phyloP scores from a whole-genome alignment of 495 filamentous ascomycete genomes.

The Daldinia caldariorum region DNA sequence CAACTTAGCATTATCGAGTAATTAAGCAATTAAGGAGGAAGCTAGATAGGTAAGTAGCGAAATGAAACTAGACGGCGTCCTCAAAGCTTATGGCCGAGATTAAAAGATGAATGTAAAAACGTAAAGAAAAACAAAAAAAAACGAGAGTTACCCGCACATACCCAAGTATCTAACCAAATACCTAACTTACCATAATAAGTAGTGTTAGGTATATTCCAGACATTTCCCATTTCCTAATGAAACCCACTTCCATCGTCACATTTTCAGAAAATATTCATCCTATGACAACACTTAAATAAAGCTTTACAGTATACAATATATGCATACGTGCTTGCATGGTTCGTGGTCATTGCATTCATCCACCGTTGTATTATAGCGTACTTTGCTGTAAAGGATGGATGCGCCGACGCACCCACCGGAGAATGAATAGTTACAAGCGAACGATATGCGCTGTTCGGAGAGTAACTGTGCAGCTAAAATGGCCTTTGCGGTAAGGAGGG shows the following conservation, averaged over 20 bases:
- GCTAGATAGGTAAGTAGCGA: not conserved
- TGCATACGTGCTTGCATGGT: not conserved
- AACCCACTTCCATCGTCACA: constrained; percentile 20
- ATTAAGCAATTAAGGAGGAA: constrained; percentile 23
- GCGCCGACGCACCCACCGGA: constrained; percentile 25
- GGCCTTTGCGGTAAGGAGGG: not conserved
- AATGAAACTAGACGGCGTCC: constrained; percentile 16
- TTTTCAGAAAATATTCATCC: constrained; percentile 1
- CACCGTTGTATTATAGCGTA: not conserved
- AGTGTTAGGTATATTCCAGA: not conserved
- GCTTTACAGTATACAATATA: constrained; percentile 16
- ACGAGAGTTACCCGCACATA: not conserved
- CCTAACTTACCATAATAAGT: not conserved
- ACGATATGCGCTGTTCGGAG: not conserved
- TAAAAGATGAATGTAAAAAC: not conserved
- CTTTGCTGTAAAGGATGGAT: constrained; percentile 16
- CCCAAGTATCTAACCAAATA: no score
- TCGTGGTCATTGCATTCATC: constrained; percentile 12
- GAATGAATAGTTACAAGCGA: constrained; percentile 25
- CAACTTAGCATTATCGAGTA: constrained; percentile 24
- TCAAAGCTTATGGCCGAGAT: not conserved
- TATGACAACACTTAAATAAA: constrained; percentile 22
- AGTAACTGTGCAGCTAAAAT: not conserved
- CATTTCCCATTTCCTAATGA: not conserved
- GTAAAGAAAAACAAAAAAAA: not conserved